These are phyloP conservation scores for Mrakia hoshinonis DNA, from an alignment of 768 basidiomycete genomes.

Conservation along the genomic window DNA sequence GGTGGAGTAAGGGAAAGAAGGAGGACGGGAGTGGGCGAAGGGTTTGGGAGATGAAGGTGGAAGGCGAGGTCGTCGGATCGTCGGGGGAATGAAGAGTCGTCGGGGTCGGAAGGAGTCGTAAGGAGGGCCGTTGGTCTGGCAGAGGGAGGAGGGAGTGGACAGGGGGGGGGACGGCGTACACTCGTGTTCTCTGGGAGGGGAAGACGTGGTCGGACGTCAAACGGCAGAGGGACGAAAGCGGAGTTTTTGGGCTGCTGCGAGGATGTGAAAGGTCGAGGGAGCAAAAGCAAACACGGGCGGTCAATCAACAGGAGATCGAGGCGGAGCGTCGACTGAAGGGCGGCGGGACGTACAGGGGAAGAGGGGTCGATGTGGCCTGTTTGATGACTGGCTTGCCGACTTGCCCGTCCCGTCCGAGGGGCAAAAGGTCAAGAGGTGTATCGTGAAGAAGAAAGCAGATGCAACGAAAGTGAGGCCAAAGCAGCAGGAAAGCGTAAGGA, in stretches of 20 bases:
- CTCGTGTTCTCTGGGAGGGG: not conserved
- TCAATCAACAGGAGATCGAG: not conserved
- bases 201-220: not conserved
- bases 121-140: not conserved
- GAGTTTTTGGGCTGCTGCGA: not conserved
- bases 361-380: not conserved
- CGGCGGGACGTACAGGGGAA: not conserved
- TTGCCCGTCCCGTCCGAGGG: not conserved
- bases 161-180: not conserved
- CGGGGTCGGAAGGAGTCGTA: not conserved
- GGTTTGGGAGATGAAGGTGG: not conserved
- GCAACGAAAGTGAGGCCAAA: not conserved
- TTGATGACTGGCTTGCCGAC: not conserved
- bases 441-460: not conserved
- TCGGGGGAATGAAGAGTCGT: not conserved
- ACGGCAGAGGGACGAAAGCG: not conserved
- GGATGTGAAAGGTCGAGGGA: constrained; percentile 12
- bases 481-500: not conserved
- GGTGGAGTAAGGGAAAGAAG: no score
- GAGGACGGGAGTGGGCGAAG: not conserved
- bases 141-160: not conserved
- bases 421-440: not conserved
- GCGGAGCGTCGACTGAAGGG: no score
- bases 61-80: not conserved
- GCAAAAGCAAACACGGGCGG: not conserved